These are phyloP conservation scores for Annulohypoxylon stygium DNA, from an alignment of 495 filamentous ascomycete genomes.

Conservation along the genomic window DNA sequence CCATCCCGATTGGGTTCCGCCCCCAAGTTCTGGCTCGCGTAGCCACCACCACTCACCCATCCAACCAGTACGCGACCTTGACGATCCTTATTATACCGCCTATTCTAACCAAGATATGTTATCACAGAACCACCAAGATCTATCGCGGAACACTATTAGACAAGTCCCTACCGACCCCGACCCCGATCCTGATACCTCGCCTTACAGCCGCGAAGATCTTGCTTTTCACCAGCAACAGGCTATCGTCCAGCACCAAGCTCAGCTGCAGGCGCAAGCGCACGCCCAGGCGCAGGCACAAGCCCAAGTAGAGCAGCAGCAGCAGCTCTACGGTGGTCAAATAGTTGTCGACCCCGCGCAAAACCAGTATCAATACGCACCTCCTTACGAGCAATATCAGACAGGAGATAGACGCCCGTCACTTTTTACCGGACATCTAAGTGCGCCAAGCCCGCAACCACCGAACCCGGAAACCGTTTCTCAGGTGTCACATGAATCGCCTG, in stretches of 20 bases:
- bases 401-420: conserved; percentile 46
- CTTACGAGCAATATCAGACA: conserved; percentile 56
- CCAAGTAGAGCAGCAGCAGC: conserved; percentile 46
- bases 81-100: conserved; percentile 52
- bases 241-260: conserved; percentile 54
- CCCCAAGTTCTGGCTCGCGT: conserved; percentile 54
- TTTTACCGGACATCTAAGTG: conserved; percentile 56
- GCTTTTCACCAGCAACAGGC: conserved; percentile 58
- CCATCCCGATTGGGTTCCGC: conserved; percentile 57
- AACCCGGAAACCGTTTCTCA: conserved; percentile 69
- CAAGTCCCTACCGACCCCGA: conserved; percentile 50
- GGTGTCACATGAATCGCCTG: conserved; percentile 71
- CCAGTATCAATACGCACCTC: conserved; percentile 53
- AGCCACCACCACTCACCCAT: conserved; percentile 58
- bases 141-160: conserved; percentile 57
- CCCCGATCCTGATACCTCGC: conserved; percentile 49
- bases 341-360: conserved; percentile 51
- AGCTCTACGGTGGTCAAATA: conserved; percentile 51
- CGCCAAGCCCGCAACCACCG: conserved; percentile 56
- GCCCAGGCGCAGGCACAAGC: conserved; percentile 40
- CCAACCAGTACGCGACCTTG: conserved; percentile 59
- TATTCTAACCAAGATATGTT: conserved; percentile 57
- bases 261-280: conserved; percentile 50
- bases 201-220: conserved; percentile 58
- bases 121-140: conserved; percentile 56